Base-by-base conservation (phyloP, 352 stramenopile genomes). In the Phytophthora quininea region DNA sequence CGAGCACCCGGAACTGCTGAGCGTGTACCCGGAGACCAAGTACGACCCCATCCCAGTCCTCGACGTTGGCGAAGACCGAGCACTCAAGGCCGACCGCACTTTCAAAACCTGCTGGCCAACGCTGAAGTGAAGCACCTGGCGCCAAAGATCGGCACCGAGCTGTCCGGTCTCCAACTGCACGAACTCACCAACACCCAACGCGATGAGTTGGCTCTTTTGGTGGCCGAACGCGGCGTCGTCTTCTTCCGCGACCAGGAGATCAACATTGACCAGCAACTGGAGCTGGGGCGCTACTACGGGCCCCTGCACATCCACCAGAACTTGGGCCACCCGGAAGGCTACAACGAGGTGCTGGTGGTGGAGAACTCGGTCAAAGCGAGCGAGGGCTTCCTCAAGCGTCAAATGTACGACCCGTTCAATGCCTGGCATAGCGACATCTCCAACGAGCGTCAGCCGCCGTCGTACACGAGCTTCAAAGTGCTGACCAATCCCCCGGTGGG, bases 371-470 rank as follows among this genome's bases (percentile, higher is more conserved):
- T 49, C 1, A 7, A 49, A 7, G 8, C 7, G 8, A 49, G 8
- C 3, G 43, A 49, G 43, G 15, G 15, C 19, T 30, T 63, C 12
- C 54, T 63, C 43, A 52, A 67, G 11, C 31, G 29, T 1, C 60
- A 71, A 19, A 58, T 51, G 4, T 69, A 69, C 56, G 64, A 70
- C 14, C 48, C 48, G 10, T 40, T 59, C 42, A 70, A 60, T 49
- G 53, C 67, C 31, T 77, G 69, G 69, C 69, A 77, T 53, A 71
- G 64, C 40, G 64, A 77, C 33, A 62, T 70, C 8, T 68, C 69
- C 8, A 71, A 65, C 52, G 69, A 77, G 64, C 69, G 62, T n/a
- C 69, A 49, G 57, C 49, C 49, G 67, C 74, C 54, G 65, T 49
- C 43, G 15, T 49, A 49, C 43, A 49, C 43, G 15, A 49, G 12